Conservation (phyloP, 2,329 filamentous ascomycete genomes). For the Talaromyces albobiverticillius region DNA sequence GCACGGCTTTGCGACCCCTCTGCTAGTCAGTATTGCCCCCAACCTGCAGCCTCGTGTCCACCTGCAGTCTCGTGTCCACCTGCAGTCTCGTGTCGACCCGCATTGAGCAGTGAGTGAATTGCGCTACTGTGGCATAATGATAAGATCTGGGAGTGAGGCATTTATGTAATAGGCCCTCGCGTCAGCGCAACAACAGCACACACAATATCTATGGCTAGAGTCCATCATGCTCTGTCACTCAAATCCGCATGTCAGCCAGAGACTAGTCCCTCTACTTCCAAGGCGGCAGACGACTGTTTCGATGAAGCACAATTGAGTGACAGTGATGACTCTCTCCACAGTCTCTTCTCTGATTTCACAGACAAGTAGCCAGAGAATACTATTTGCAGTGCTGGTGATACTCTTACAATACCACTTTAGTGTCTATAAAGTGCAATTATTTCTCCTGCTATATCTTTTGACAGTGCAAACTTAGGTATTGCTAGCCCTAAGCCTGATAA, state of each 20-base stretch:
- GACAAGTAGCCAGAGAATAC: neutral
- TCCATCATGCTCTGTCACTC: neutral
- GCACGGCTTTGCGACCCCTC: neutral
- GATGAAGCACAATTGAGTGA: neutral
- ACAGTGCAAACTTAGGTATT: neutral
- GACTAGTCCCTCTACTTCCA: neutral
- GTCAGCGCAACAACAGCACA: neutral
- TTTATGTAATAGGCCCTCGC: neutral
- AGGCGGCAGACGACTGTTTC: neutral
- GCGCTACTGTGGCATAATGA: neutral
- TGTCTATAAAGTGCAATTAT: neutral
- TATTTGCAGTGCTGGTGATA: neutral
- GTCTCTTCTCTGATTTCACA: neutral
- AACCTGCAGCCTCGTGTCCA: neutral
- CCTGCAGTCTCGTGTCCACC: too few species aligned
- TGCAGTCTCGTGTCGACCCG: too few species aligned
- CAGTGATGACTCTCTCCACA: neutral
- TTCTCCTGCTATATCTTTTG: neutral
- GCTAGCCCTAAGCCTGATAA: neutral
- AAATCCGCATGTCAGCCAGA: neutral
- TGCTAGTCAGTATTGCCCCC: neutral
- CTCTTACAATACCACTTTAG: neutral
- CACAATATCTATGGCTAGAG: neutral
- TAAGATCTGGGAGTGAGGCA: neutral
- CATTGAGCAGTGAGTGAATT: neutral